phyloP scores from a whole-genome alignment of 192 early-diverging fungal genomes.

The Coemansia sp. region DNA sequence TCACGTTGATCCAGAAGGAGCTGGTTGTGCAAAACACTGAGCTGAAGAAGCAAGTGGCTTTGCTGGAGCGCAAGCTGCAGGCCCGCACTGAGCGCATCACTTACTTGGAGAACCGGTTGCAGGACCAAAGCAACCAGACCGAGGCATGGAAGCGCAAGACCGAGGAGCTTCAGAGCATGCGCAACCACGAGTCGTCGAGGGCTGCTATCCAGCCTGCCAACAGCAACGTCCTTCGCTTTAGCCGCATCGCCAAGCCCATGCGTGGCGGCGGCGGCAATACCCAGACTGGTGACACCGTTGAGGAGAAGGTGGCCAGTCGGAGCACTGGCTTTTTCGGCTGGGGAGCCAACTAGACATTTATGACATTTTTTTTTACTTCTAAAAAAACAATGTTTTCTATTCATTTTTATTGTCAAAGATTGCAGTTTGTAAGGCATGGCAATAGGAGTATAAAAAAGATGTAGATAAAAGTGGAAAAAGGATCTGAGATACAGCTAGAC shows the following conservation, averaged over 20 bases:
- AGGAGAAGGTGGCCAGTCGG: slow-evolving; percentile 37
- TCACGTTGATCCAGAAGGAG: slow-evolving; percentile 93
- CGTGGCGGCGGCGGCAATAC: slow-evolving; percentile 72
- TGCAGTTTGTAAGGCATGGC: not conserved
- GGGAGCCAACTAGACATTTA: slow-evolving; percentile 27
- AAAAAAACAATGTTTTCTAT: slow-evolving; percentile 4
- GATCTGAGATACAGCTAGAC: not conserved
- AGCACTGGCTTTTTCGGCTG: slow-evolving; percentile 47
- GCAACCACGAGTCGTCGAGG: slow-evolving; percentile 24
- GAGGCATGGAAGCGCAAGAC: slow-evolving; percentile 75
- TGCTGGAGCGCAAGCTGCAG: slow-evolving; percentile 87
- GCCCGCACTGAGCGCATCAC: slow-evolving; percentile 93
- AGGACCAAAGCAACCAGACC: slow-evolving; percentile 72
- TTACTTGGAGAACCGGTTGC: slow-evolving; percentile 81
- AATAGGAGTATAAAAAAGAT: not conserved
- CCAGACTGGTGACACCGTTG: slow-evolving; percentile 9
- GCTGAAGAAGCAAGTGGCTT: slow-evolving; percentile 90
- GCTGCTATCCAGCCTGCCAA: slow-evolving; percentile 17
- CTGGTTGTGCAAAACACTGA: slow-evolving; percentile 95
- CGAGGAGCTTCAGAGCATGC: slow-evolving; percentile 62
- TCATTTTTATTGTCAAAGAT: not conserved
- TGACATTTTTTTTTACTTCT: not conserved
- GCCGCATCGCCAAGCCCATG: slow-evolving; percentile 88
- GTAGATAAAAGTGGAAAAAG: too few relatives aligned
- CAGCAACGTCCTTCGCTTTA: slow-evolving; percentile 60